Base-by-base conservation (phyloP, 129 eudicot species). In the Deinandra increscens region DNA sequence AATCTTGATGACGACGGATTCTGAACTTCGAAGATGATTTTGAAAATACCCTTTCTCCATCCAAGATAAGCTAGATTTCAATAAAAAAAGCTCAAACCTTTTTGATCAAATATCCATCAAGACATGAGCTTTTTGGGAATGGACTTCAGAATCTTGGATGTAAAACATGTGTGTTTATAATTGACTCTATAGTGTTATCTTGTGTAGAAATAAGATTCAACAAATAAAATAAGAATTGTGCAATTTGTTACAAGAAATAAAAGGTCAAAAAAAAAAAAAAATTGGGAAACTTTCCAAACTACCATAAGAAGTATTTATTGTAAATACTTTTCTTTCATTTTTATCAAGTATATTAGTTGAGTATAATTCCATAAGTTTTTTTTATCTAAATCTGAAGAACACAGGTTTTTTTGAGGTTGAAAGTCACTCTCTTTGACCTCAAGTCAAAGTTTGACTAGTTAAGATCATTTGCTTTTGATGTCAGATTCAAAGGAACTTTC, bases 401-500 rank as follows among this genome's bases (percentile, higher is more conserved):
- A 43, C 11, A 9, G 3, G 48, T 43, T 10, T 3, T 4, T 43
- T 11, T 43, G 13, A 43, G 3, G 12, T 42, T 42, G 46, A 42
- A 42, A 42, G 55, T 37, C 39, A 54, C 19, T 68, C 12, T 0
- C 17, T 17, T 10, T 49, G 62, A 34, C 62, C 48, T 49, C 6
- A 55, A 66, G 26, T 66, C 42, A 37, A 69, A 69, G 22, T 36
- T 53, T 37, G 34, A 54, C 36, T 67, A 33, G 18, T 22, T 0
- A 43, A 19, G 3, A 26, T 1, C 31, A 26, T 10, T 20, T 64
- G 71, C 12, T 49, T 53, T 14, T 18, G 1, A 2, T 20, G 5
- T 49, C 73, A 86, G 95, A 82, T 86, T 77, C 98, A 92, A 64
- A 58, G 89, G 26, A 84, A 53, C 54, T 70, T 86, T 38, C 96